A percentile compares a stretch with the other conserved stretches of the same genome.
Evolutionary conservation across 2,329 filamentous ascomycete species (phyloP).

Genomic region (Didymella pinodella): DNA sequence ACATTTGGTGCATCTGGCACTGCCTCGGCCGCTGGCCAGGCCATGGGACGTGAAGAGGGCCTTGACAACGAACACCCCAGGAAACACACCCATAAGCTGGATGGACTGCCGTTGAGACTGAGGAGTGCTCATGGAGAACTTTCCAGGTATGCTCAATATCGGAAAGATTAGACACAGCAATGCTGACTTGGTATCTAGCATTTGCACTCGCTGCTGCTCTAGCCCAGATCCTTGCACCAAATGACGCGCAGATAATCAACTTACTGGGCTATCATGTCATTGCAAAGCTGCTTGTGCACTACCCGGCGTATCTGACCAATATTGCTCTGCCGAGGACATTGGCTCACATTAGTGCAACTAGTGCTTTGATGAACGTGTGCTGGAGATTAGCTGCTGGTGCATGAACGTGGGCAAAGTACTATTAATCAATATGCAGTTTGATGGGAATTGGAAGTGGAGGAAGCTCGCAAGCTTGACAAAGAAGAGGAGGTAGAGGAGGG

Average conservation of each 20-base stretch:
- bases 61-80: slow-evolving; percentile 30
- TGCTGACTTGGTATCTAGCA: not conserved
- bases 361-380: slow-evolving; percentile 34
- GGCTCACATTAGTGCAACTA: slow-evolving; percentile 33
- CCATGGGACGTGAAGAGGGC: slow-evolving; percentile 30
- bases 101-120: slow-evolving; percentile 30
- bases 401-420: not conserved
- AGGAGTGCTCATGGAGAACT: slow-evolving; percentile 35
- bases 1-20: slow-evolving; percentile 34
- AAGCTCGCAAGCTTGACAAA: no score
- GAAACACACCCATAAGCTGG: slow-evolving; percentile 23
- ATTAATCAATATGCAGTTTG: not conserved
- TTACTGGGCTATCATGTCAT: slow-evolving; percentile 34
- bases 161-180: no score
- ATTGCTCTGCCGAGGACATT: slow-evolving; percentile 27
- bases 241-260: slow-evolving; percentile 34
- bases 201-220: slow-evolving; percentile 35
- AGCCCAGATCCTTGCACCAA: slow-evolving; percentile 31
- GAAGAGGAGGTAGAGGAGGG: no score
- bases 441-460: not conserved
- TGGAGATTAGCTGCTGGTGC: slow-evolving; percentile 32
- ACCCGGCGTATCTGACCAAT: slow-evolving; percentile 33
- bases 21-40: slow-evolving; percentile 32
- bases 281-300: slow-evolving; percentile 33
- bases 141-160: slow-evolving; percentile 22